Evolutionary conservation across 495 filamentous ascomycete genomes (phyloP).

Genomic region (Elaphomyces granulatus): DNA sequence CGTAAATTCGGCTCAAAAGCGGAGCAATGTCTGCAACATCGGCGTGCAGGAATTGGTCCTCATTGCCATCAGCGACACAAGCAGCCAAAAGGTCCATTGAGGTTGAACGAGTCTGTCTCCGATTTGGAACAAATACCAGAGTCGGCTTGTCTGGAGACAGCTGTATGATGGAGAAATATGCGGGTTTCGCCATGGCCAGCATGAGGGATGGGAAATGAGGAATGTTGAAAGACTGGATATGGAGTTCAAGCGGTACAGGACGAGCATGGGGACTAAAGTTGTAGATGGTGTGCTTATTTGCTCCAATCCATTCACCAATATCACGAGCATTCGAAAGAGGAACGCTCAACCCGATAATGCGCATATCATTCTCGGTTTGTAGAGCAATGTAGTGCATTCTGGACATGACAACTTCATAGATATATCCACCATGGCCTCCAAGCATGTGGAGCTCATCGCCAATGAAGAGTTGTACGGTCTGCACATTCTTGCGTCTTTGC

Average conservation of each 20-base stretch:
- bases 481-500: slow-evolving; percentile 90
- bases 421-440: slow-evolving; percentile 76
- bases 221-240: slow-evolving; percentile 90
- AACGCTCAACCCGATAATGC: slow-evolving; percentile 83
- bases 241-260: slow-evolving; percentile 77
- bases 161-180: slow-evolving; percentile 72
- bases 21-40: slow-evolving; percentile 66
- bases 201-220: slow-evolving; percentile 96
- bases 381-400: slow-evolving; percentile 94
- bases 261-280: slow-evolving; percentile 93
- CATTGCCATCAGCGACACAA: slow-evolving; percentile 75
- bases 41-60: slow-evolving; percentile 84
- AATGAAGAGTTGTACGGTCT: slow-evolving; percentile 82
- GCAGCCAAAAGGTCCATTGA: slow-evolving; percentile 79
- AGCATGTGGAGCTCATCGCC: slow-evolving; percentile 94
- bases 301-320: slow-evolving; percentile 96
- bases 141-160: slow-evolving; percentile 79
- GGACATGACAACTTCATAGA: slow-evolving; percentile 92
- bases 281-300: slow-evolving; percentile 95
- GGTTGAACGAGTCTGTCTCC: slow-evolving; percentile 81
- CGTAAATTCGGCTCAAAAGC: slow-evolving; percentile 65
- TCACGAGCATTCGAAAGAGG: slow-evolving; percentile 85
- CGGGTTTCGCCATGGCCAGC: slow-evolving; percentile 94
- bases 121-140: slow-evolving; percentile 78
- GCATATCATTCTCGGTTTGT: slow-evolving; percentile 70